phyloP scores from a whole-genome alignment of 2,329 filamentous ascomycete species.

The Colletotrichum sojae region DNA sequence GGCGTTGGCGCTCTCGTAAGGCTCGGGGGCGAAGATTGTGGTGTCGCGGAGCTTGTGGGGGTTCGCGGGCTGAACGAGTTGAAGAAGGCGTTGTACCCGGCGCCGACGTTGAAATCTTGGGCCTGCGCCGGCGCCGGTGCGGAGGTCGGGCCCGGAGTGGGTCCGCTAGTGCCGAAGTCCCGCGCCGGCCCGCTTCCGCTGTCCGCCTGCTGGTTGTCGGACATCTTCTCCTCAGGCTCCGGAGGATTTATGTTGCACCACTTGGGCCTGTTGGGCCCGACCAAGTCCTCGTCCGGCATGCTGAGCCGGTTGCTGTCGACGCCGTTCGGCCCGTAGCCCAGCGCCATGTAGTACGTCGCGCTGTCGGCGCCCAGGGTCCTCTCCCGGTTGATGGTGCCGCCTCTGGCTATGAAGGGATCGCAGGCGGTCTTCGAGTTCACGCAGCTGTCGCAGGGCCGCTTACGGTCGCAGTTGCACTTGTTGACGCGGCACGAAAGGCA shows the following conservation, averaged over 20 bases:
- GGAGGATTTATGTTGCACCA: background rate
- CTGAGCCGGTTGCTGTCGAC: slow-evolving; percentile 43
- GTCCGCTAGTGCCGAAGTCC: background rate
- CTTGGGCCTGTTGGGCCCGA: slow-evolving; percentile 33
- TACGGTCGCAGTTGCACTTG: slow-evolving; percentile 49
- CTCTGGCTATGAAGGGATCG: slow-evolving; percentile 21
- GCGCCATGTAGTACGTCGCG: slow-evolving; percentile 52
- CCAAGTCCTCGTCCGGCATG: slow-evolving; percentile 4
- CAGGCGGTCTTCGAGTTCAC: slow-evolving; percentile 36
- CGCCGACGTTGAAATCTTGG: background rate
- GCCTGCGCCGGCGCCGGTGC: background rate
- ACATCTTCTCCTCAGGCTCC: background rate
- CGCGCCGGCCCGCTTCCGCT: background rate
- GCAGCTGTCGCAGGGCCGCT: slow-evolving; percentile 56
- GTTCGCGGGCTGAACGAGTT: background rate
- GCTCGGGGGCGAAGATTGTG: no score
- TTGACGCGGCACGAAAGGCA: slow-evolving; percentile 30
- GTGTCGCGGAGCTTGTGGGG: background rate
- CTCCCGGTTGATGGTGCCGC: background rate
- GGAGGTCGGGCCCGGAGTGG: no score
- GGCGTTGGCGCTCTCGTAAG: no score
- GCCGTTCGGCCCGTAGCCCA: slow-evolving; percentile 49
- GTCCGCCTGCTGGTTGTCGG: background rate
- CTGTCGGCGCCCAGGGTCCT: slow-evolving; percentile 43
- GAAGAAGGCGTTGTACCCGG: slow-evolving; percentile 1